These are phyloP conservation scores for Macrophomina tecta DNA, from an alignment of 2,329 filamentous ascomycete genomes.

Conservation along the genomic window DNA sequence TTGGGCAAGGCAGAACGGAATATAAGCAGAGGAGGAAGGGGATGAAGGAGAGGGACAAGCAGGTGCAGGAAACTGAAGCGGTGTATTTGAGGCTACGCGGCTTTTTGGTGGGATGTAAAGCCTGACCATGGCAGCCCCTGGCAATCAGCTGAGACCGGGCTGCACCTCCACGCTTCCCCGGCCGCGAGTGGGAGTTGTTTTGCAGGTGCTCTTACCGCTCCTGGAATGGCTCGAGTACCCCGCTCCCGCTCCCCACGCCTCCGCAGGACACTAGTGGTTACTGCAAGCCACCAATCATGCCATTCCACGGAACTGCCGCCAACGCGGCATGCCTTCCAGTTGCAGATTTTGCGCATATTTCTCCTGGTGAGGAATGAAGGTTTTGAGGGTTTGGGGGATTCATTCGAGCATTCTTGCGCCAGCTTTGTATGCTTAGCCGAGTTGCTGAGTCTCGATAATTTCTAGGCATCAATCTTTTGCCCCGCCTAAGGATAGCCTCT, in stretches of 20 bases:
- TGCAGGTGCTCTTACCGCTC: constrained; percentile 11
- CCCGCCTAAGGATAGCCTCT: too few relatives aligned
- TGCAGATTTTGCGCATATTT: constrained; percentile 14
- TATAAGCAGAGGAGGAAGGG: neutral
- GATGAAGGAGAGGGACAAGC: neutral
- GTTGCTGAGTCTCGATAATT: too few relatives aligned
- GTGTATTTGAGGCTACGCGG: constrained; percentile 10
- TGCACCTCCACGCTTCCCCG: constrained; percentile 7
- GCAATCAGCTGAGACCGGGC: constrained; percentile 36
- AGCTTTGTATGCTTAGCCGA: too few relatives aligned
- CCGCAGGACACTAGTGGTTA: constrained; percentile 5
- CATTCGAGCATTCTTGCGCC: too few relatives aligned
- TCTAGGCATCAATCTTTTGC: too few relatives aligned
- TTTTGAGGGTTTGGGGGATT: neutral
- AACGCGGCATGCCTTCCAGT: constrained; percentile 16
- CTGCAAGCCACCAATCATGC: constrained; percentile 16
- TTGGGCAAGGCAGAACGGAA: neutral
- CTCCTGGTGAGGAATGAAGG: neutral
- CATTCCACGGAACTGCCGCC: constrained; percentile 8
- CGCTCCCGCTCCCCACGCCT: constrained; percentile 20
- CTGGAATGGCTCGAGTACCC: neutral
- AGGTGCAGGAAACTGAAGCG: neutral
- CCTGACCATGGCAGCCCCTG: constrained; percentile 13
- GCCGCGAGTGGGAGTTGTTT: constrained; percentile 1
- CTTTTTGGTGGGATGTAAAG: neutral